Conservation (phyloP, 169 alveolate species). For the Cryptosporidium xiaoi region DNA sequence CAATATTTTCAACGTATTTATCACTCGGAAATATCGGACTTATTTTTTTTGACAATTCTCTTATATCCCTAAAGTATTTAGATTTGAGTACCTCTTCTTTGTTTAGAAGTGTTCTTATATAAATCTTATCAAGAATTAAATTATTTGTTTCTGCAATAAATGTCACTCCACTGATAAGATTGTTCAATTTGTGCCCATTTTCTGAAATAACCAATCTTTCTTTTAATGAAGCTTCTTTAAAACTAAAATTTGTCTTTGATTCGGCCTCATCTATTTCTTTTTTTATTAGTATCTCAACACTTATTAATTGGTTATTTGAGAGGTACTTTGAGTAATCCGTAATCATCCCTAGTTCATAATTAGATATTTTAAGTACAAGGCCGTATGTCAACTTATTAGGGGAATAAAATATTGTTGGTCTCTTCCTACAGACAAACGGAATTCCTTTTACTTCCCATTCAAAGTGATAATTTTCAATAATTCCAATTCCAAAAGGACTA, state of each 20-base stretch:
- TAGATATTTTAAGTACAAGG: constrained; percentile 3
- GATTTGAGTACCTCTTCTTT: constrained; percentile 6
- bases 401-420: constrained; percentile 20
- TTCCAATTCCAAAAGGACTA: constrained; percentile 23
- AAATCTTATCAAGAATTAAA: constrained; percentile 27
- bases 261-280: not conserved
- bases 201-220: not conserved
- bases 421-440: constrained; percentile 64
- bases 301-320: constrained; percentile 16
- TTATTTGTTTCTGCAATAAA: constrained; percentile 20
- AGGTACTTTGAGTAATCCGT: not conserved
- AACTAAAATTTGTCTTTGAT: not conserved
- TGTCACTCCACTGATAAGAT: constrained; percentile 5
- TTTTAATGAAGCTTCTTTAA: not conserved
- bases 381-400: constrained; percentile 20
- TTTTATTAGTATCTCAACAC: not conserved
- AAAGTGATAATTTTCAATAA: constrained; percentile 16
- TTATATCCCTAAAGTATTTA: not conserved
- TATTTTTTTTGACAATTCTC: constrained; percentile 7
- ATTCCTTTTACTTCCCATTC: constrained; percentile 49
- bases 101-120: not conserved
- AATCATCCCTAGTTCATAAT: not conserved
- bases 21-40: constrained; percentile 52
- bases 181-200: not conserved
- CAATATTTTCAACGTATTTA: constrained; percentile 4